Base-by-base conservation (phyloP, 768 basidiomycete species). In the Amanita subjunquillea region DNA sequence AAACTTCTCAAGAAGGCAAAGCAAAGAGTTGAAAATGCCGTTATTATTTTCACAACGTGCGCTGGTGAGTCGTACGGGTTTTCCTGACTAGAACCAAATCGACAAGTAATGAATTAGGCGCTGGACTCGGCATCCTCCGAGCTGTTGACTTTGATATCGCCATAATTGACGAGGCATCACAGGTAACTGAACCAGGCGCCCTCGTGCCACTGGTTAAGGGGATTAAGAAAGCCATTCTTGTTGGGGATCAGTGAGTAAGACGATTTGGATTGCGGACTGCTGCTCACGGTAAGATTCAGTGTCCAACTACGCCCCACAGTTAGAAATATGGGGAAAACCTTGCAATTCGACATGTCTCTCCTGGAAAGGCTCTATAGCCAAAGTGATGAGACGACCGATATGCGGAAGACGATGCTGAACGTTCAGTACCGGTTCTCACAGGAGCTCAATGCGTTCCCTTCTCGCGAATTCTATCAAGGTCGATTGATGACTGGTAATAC, bases 121-220 rank as follows among this genome's bases (percentile, higher is more conserved):
- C 81, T 34, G 81, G 82, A 3, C 64, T 84, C 7, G 81, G 82
- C 5, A 72, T 78, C 12, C 56, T 84, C 30, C 70, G 78, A 44
- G 76, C 80, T 58, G 61, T 68, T 13, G 67, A 80, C 51, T 85
- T 84, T 57, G 77, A 78, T 38, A 76, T 79, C 20, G 80, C 77
- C 0, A 65, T 85, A 42, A 81, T 85, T 39, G 84, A 86, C 59
- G 82, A 85, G 57, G 83, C 83, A 0, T 85, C 82, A 0, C 83
- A 85, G 59, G 76, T 85, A 7, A 84, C 82, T 0, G 84, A 86
- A 56, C 79, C 82, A 2, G 74, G 73, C 47, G 76, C 82, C 0
- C 67, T 85, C 34, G 83, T 85, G 30, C 82, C 84, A 0, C 67
- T 86, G 3, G 80, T 83, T 8, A 85, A 85, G 59, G 83, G 81